These are phyloP conservation scores for Xylaria sp. DNA, from an alignment of 2,329 filamentous ascomycete genomes.

Conservation along the genomic window DNA sequence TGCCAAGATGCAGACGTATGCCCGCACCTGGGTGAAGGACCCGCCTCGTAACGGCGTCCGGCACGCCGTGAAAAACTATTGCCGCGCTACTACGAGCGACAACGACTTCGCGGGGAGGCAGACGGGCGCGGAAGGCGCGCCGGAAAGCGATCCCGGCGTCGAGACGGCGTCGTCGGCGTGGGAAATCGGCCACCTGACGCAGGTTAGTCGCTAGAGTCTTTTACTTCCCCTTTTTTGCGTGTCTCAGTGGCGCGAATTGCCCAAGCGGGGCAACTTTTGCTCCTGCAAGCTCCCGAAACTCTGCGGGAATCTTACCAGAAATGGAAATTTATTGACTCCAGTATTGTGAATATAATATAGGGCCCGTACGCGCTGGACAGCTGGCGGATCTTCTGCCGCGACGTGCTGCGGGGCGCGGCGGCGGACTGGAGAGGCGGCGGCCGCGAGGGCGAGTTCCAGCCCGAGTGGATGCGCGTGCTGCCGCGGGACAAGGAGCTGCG, in stretches of 20 bases:
- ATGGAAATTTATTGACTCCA: no score
- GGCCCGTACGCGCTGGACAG: slow-evolving; percentile 85
- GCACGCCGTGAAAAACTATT: slow-evolving; percentile 58
- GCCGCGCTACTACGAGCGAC: slow-evolving; percentile 36
- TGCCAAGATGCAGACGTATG: slow-evolving; percentile 70
- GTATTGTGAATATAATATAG: no score
- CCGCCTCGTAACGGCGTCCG: slow-evolving; percentile 66
- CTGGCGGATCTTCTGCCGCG: slow-evolving; percentile 92
- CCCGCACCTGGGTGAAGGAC: slow-evolving; percentile 67
- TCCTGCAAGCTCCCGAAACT: no score
- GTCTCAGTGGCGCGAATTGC: no score
- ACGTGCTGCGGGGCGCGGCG: slow-evolving; percentile 71
- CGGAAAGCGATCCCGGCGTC: no score
- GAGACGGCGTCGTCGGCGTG: slow-evolving; percentile 55
- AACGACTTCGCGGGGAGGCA: slow-evolving; percentile 30
- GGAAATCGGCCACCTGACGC: slow-evolving; percentile 86
- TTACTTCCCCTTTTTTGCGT: no score
- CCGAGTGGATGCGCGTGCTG: slow-evolving; percentile 88
- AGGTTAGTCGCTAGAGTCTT: no score
- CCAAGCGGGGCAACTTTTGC: no score
- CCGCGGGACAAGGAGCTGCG: slow-evolving; percentile 88
- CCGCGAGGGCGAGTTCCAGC: slow-evolving; percentile 64
- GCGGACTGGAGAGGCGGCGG: slow-evolving; percentile 68
- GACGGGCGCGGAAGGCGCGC: neutral
- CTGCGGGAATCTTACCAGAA: no score